Evolutionary conservation across 2,329 filamentous ascomycete genomes (phyloP).

Genomic region (Arthroderma uncinatum): DNA sequence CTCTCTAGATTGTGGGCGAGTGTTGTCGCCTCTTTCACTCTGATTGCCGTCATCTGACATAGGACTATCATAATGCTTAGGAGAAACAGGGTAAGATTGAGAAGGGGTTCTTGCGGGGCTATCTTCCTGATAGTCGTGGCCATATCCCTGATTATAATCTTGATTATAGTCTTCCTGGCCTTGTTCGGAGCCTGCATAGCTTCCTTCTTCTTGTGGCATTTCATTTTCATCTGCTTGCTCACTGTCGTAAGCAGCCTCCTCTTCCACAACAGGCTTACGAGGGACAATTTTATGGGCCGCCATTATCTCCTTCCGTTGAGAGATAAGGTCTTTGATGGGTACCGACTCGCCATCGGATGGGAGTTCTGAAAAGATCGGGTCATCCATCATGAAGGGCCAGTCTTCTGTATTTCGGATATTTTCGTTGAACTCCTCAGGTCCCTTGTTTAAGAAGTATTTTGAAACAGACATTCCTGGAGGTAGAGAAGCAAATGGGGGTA

Average conservation of each 20-base stretch:
- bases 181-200: not conserved
- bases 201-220: not conserved
- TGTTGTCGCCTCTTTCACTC: not conserved
- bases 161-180: not conserved
- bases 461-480: slow-evolving; percentile 37
- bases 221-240: slow-evolving; percentile 1
- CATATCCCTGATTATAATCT: not conserved
- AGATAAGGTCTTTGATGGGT: slow-evolving; percentile 34
- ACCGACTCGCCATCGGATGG: slow-evolving; percentile 31
- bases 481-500: slow-evolving; percentile 16
- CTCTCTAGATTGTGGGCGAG: not conserved
- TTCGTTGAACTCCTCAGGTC: slow-evolving; percentile 34
- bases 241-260: slow-evolving; percentile 1
- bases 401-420: slow-evolving; percentile 40
- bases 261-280: slow-evolving; percentile 11
- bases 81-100: not conserved
- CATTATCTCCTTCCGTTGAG: slow-evolving; percentile 24
- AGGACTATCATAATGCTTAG: not conserved
- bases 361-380: slow-evolving; percentile 41
- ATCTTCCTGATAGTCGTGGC: not conserved
- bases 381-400: slow-evolving; percentile 41
- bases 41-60: not conserved
- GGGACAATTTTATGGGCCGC: slow-evolving; percentile 23
- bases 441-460: slow-evolving; percentile 37
- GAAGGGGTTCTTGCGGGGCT: not conserved